These are phyloP conservation scores for Elaeis guineensis DNA, from an alignment of 176 grass and related monocot genomes.

Conservation along the genomic window DNA sequence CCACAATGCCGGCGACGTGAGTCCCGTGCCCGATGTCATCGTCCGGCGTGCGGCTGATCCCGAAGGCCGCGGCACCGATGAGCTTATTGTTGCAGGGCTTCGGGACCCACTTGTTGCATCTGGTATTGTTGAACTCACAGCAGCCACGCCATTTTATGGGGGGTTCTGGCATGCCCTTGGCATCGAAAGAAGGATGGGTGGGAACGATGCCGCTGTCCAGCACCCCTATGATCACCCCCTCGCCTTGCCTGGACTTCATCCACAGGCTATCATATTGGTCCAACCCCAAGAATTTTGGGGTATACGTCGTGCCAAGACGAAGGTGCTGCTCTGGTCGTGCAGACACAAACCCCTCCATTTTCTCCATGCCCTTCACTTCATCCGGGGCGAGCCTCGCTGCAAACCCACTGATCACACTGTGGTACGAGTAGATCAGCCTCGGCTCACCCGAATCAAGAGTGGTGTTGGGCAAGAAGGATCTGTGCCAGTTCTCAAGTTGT, in stretches of 20 bases:
- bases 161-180: constrained; percentile 45
- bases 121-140: constrained; percentile 32
- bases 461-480: constrained; percentile 50
- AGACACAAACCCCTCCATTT: constrained; percentile 32
- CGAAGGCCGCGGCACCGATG: constrained; percentile 56
- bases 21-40: constrained; percentile 72
- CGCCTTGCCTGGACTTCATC: constrained; percentile 11
- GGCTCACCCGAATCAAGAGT: constrained; percentile 16
- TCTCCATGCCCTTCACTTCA: constrained; percentile 38
- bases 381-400: constrained; percentile 59
- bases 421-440: constrained; percentile 68
- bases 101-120: neutral
- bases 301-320: constrained; percentile 61
- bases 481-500: constrained; percentile 44
- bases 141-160: constrained; percentile 49
- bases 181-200: constrained; percentile 71
- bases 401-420: constrained; percentile 65
- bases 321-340: constrained; percentile 53
- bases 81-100: constrained; percentile 74
- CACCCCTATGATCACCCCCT: constrained; percentile 65
- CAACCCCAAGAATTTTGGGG: constrained; percentile 68
- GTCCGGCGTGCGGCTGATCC: neutral
- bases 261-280: constrained; percentile 29
- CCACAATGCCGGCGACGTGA: constrained; percentile 72
- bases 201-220: constrained; percentile 65